A percentile compares a stretch with the other conserved stretches of the same genome.
Evolutionary conservation across 2,329 filamentous ascomycete species (phyloP).

Genomic region (Colletotrichum musicola): DNA sequence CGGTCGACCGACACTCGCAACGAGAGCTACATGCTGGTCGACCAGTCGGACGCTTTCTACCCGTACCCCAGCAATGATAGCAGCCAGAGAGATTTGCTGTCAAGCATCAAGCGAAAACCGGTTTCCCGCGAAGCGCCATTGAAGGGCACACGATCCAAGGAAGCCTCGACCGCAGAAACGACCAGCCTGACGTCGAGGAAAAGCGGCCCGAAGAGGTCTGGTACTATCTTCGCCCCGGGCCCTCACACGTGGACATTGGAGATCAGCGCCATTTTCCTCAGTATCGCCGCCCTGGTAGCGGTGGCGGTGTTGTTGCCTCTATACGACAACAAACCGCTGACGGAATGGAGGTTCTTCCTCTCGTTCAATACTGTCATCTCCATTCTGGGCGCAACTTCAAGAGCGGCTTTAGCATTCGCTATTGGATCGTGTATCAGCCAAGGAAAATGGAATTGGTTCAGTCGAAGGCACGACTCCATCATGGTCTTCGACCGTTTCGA

Average conservation of each 20-base stretch:
- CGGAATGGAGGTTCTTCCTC: background rate
- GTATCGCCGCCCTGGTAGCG: background rate
- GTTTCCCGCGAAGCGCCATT: background rate
- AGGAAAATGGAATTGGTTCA: slow-evolving; percentile 17
- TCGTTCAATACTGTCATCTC: slow-evolving; percentile 14
- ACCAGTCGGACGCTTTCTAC: background rate
- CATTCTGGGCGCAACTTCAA: background rate
- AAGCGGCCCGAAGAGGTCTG: background rate
- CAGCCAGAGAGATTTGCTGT: background rate
- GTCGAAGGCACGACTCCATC: background rate
- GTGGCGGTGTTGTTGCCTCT: background rate
- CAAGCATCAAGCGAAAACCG: background rate
- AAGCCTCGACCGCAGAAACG: background rate
- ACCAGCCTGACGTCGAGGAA: background rate
- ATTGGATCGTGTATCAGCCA: slow-evolving; percentile 9
- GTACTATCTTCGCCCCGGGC: background rate
- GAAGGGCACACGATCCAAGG: background rate
- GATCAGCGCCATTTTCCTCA: background rate
- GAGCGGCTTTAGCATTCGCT: background rate
- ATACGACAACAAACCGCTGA: slow-evolving; percentile 1
- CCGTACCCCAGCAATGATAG: background rate
- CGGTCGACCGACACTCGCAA: background rate
- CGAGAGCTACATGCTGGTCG: background rate
- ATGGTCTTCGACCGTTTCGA: slow-evolving; percentile 15
- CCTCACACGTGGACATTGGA: background rate